Base-by-base conservation (phyloP, 2,329 filamentous ascomycete genomes). In the Didymella lethalis region DNA sequence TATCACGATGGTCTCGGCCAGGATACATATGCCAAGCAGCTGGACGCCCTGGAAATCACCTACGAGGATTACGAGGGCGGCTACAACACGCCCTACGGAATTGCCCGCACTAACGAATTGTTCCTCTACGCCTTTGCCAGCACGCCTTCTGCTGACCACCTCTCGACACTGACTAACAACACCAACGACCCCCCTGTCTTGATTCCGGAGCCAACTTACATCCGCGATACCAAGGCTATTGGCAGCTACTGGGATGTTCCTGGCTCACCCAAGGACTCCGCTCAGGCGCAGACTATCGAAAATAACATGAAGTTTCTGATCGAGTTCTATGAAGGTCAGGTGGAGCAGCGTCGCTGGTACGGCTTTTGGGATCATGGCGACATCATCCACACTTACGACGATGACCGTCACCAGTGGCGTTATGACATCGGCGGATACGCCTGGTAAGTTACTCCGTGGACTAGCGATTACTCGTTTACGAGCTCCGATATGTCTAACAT, bases 301-400 rank as follows among this genome's bases (percentile, higher is more conserved):
- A 71, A 73, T 0, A 79, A 86, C 54, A 80, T 88, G 11, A 79
- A 85, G 43, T 85, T 88, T 52, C 74, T 88, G 0, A 80, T 84
- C 51, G 77, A 81, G 2, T 87, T 84, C 67, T 88, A 88, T 67
- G 72, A 81, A 28, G 73, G 73, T 0, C 85, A 89, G 58, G 78
- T 87, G 11, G 81, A 85, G 51, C 81, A 87, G 54, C 80, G 84
- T 2, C 75, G 82, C 11, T 89, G 86, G 86, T 88, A 88, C 62
- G 86, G 86, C 0, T 88, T 88, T 76, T 83, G 82, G 71, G 85
- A 88, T 59, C 79, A 86, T 53, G 86, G 86, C 2, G 86, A 89
- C 62, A 80, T 88, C 40, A 85, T 86, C 79, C 86, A 89, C 64
- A 84, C 85, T 0, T 88, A 88, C 59, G 86, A 89, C 49, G 63